Conservation (phyloP, 495 filamentous ascomycete genomes). For the Aspergillus funiculosus region DNA sequence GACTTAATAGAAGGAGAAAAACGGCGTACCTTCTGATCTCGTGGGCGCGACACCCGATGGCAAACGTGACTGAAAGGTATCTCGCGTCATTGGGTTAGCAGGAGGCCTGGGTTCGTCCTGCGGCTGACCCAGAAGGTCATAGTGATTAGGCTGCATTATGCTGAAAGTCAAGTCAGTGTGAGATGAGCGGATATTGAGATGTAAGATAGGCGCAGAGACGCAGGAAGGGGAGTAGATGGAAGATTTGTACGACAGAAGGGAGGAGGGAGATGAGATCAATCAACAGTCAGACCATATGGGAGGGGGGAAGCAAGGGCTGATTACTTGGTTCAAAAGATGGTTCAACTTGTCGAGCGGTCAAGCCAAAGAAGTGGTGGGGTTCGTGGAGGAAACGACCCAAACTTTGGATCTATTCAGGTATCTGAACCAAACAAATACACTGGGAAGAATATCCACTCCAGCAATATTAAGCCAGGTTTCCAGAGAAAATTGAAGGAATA, state of each 20-base stretch:
- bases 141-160: conserved; percentile 43
- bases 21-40: conserved; percentile 45
- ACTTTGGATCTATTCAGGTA: conserved; percentile 4
- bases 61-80: conserved; percentile 34
- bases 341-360: conserved; percentile 11
- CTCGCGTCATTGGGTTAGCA: conserved; percentile 38
- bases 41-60: conserved; percentile 34
- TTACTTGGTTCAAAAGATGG: conserved; percentile 5
- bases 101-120: conserved; percentile 31
- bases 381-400: conserved; percentile 14
- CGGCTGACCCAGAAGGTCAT: conserved; percentile 43
- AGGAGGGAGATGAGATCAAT: background rate
- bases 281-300: conserved; percentile 6
- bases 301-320: background rate
- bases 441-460: background rate
- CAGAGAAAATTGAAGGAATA: conserved; percentile 1
- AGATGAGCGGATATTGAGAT: background rate
- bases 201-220: conserved; percentile 2
- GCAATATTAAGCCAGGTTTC: background rate
- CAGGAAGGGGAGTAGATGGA: conserved; percentile 29
- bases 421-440: background rate
- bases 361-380: conserved; percentile 13
- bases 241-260: background rate
- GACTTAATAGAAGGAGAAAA: conserved; percentile 16
- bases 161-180: conserved; percentile 9